Conservation (phyloP, 75 land plant genomes). For the Pinus taeda region DNA sequence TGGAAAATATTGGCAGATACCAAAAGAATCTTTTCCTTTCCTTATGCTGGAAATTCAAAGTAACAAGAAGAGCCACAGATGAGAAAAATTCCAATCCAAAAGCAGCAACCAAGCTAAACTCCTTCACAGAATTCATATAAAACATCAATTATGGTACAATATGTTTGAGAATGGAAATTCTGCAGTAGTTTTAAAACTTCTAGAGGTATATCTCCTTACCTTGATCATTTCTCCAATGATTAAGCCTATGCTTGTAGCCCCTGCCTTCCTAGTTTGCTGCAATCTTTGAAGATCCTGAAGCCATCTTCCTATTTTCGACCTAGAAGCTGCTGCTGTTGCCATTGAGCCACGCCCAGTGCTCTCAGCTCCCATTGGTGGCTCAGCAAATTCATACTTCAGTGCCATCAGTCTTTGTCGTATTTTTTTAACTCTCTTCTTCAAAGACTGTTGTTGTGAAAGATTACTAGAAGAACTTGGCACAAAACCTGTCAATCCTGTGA, state of each 20-base stretch:
- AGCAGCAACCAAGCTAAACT: neutral
- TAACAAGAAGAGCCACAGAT: too few species aligned
- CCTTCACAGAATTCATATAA: neutral
- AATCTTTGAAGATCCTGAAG: slow-evolving; percentile 83
- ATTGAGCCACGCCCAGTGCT: slow-evolving; percentile 59
- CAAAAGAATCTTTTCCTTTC: too few species aligned
- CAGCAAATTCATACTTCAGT: slow-evolving; percentile 71
- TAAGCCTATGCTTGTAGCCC: slow-evolving; percentile 60
- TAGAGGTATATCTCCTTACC: slow-evolving; percentile 29
- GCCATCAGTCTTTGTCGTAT: slow-evolving; percentile 82
- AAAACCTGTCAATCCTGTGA: slow-evolving; percentile 11
- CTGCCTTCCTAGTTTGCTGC: slow-evolving; percentile 83
- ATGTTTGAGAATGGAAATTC: neutral
- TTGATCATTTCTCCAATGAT: slow-evolving; percentile 81
- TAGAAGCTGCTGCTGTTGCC: slow-evolving; percentile 59
- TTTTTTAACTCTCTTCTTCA: slow-evolving; percentile 78
- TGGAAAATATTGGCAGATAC: too few species aligned
- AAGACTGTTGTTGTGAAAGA: slow-evolving; percentile 35
- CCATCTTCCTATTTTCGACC: slow-evolving; percentile 89
- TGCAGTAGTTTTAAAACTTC: neutral
- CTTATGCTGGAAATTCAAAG: too few species aligned
- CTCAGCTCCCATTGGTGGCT: slow-evolving; percentile 55
- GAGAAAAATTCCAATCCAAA: too few species aligned
- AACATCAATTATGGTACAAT: neutral
- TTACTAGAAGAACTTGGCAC: slow-evolving; percentile 10